Conservation (phyloP, 164 flowering plant species). For the Santalum album region DNA sequence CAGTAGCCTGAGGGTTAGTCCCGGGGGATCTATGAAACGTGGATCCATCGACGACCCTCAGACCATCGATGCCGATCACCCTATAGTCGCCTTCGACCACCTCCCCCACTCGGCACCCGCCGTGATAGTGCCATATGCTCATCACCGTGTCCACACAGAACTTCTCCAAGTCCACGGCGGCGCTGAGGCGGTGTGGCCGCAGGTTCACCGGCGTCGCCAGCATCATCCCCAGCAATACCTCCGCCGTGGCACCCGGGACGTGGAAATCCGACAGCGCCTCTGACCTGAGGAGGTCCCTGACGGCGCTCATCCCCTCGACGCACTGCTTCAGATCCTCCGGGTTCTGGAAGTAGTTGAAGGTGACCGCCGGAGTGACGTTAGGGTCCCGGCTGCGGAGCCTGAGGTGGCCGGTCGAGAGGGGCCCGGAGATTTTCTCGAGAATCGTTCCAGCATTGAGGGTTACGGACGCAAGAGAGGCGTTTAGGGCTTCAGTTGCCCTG, state of each 20-base stretch:
- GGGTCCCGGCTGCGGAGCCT: conserved; percentile 29
- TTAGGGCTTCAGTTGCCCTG: neutral
- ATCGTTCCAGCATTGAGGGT: too few relatives aligned
- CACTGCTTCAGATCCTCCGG: conserved; percentile 47
- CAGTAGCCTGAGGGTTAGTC: conserved; percentile 64
- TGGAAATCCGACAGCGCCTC: conserved; percentile 28
- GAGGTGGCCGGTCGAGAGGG: conserved; percentile 48
- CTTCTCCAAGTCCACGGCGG: conserved; percentile 26
- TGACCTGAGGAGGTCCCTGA: conserved; percentile 32
- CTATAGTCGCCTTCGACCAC: conserved; percentile 39
- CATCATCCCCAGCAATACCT: conserved; percentile 31
- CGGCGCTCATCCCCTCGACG: conserved; percentile 36
- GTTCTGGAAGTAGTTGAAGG: conserved; percentile 59
- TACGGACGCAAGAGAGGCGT: too few relatives aligned
- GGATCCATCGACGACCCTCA: conserved; percentile 52
- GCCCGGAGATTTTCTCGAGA: conserved; percentile 53
- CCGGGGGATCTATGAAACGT: conserved; percentile 48
- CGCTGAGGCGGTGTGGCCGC: conserved; percentile 29
- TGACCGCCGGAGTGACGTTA: conserved; percentile 41
- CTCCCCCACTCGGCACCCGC: conserved; percentile 42
- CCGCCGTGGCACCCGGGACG: conserved; percentile 13
- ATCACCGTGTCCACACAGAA: conserved; percentile 47
- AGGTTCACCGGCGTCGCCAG: conserved; percentile 26
- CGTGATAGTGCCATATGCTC: conserved; percentile 72
- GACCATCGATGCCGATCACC: conserved; percentile 35